Evolutionary conservation across 1,139 yeast genomes (phyloP).

Genomic region (Hanseniaspora uvarum): DNA sequence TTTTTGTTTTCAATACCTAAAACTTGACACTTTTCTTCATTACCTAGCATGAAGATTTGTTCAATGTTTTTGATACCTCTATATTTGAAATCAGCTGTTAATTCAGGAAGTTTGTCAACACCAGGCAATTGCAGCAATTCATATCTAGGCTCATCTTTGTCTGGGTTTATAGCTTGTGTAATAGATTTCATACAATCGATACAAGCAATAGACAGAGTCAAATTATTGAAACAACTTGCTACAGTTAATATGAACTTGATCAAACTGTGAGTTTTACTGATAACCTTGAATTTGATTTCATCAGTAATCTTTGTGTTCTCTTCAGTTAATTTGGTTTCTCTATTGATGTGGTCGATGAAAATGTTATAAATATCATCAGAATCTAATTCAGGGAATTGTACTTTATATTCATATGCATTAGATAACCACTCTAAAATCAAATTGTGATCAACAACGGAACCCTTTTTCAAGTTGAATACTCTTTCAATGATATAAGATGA

Average conservation of each 20-base stretch:
- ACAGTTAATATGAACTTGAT: constrained; percentile 70
- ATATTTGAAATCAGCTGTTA: constrained; percentile 36
- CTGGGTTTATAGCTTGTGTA: constrained; percentile 62
- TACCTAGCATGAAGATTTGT: constrained; percentile 50
- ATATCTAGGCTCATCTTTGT: constrained; percentile 37
- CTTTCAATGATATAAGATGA: constrained; percentile 62
- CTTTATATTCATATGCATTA: constrained; percentile 51
- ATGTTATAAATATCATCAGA: constrained; percentile 42
- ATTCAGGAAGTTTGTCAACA: constrained; percentile 37
- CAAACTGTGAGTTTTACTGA: constrained; percentile 55
- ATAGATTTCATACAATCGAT: constrained; percentile 62
- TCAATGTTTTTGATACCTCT: constrained; percentile 43
- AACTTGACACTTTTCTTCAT: constrained; percentile 45
- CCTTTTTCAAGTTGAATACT: constrained; percentile 65
- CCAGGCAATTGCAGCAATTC: constrained; percentile 76
- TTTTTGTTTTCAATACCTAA: constrained; percentile 45
- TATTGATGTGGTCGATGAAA: constrained; percentile 47
- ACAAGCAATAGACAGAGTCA: constrained; percentile 52
- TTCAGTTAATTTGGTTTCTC: constrained; percentile 33
- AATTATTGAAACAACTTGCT: constrained; percentile 66
- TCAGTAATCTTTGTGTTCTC: constrained; percentile 34
- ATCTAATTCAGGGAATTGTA: constrained; percentile 38
- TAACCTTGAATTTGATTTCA: constrained; percentile 41
- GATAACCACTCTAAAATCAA: constrained; percentile 53
- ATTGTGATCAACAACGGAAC: constrained; percentile 52